Evolutionary conservation across 2,329 filamentous ascomycete species (phyloP).

Genomic region (Amylocarpus encephaloides): DNA sequence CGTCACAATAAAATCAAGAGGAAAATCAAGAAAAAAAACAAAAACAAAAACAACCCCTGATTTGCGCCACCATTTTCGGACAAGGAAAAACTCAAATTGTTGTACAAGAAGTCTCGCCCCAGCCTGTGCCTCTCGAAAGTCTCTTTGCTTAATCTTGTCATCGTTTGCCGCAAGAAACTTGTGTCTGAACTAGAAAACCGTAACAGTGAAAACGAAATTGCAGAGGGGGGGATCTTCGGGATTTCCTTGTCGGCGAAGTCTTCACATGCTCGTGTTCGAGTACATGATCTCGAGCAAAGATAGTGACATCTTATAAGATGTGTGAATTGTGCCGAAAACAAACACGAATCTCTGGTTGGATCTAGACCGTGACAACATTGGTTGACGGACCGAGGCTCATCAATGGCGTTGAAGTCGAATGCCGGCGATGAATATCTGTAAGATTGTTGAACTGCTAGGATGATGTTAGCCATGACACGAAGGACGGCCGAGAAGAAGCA

Average conservation of each 20-base stretch:
- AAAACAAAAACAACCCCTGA: neutral
- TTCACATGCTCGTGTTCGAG: constrained; percentile 5
- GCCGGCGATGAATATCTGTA: neutral
- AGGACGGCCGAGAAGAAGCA: neutral
- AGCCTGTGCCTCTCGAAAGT: neutral
- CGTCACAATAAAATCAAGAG: too few species aligned
- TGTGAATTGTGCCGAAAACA: neutral
- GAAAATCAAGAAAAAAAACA: neutral
- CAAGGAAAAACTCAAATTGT: neutral
- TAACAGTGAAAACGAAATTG: too few species aligned
- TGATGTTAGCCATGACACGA: constrained; percentile 1
- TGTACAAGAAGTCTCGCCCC: neutral
- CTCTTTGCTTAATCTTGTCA: neutral
- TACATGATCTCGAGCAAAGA: constrained; percentile 10
- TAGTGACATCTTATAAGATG: neutral
- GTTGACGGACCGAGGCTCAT: constrained; percentile 3
- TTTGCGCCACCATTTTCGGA: neutral
- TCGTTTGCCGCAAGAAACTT: neutral
- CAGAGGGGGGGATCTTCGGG: too few species aligned
- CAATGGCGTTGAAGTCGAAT: neutral
- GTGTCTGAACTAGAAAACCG: too few species aligned
- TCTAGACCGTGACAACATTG: neutral
- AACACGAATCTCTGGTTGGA: neutral
- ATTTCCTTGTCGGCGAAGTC: neutral
- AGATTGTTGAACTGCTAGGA: neutral